Percentiles rank a stretch among this genome's conserved stretches.
These are phyloP conservation scores for Spergularia bocconei DNA, from an alignment of 148 eudicot genomes.

Conservation along the genomic window DNA sequence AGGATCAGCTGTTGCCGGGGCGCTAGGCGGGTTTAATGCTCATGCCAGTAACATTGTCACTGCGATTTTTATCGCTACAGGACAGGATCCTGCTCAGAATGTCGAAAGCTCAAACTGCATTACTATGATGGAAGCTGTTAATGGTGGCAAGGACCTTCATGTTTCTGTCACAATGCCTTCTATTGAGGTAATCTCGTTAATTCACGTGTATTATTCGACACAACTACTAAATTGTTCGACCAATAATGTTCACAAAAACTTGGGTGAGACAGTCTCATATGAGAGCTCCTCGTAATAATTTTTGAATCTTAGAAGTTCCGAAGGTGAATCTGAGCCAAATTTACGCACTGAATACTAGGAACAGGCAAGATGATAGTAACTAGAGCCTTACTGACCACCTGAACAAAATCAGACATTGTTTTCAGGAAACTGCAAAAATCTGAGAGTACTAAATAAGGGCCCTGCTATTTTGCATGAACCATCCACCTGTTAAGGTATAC, in stretches of 20 bases:
- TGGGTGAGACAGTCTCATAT: no score
- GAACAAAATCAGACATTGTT: slow-evolving; percentile 17
- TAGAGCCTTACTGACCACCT: not conserved
- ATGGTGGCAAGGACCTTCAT: slow-evolving; percentile 54
- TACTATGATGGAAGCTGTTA: slow-evolving; percentile 61
- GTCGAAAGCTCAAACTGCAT: slow-evolving; percentile 65
- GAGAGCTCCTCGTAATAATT: not conserved
- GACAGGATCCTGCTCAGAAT: slow-evolving; percentile 66
- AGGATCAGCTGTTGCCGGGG: slow-evolving; percentile 63
- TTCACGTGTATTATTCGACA: no score
- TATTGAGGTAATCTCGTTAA: slow-evolving; percentile 38
- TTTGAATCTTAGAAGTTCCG: not conserved
- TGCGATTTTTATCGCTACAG: slow-evolving; percentile 59
- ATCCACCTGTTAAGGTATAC: not conserved
- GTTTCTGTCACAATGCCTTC: slow-evolving; percentile 67
- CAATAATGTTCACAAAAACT: no score
- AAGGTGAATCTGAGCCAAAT: no score
- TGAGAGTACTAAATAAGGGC: not conserved
- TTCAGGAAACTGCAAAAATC: slow-evolving; percentile 2
- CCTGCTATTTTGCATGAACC: slow-evolving; percentile 15
- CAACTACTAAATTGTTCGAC: no score
- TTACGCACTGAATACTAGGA: no score
- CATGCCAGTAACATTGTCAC: slow-evolving; percentile 62
- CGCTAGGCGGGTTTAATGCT: slow-evolving; percentile 62
- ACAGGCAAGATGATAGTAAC: not conserved